Evolutionary conservation across 805 yeast genomes (phyloP).

Genomic region (Starmerella potacharoeniae): DNA sequence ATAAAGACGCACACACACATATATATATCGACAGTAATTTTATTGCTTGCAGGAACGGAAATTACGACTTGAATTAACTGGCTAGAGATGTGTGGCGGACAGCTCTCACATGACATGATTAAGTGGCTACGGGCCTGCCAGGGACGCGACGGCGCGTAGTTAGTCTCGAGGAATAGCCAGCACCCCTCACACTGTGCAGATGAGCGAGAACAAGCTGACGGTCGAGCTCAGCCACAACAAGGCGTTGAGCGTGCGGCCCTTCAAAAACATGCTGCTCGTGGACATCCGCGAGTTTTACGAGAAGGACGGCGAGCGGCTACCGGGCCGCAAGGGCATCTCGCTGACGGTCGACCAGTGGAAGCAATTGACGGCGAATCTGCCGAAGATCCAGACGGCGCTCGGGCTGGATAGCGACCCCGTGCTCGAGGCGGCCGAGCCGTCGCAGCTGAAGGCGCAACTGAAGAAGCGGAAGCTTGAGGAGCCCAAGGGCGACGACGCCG

Average conservation of each 20-base stretch:
- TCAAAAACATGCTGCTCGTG: conserved; percentile 52
- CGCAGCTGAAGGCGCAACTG: neutral
- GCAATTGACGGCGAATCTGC: conserved; percentile 5
- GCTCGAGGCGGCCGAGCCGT: conserved; percentile 1
- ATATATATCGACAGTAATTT: no score
- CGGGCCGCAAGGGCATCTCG: conserved; percentile 56
- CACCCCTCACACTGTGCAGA: neutral
- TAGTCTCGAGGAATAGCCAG: no score
- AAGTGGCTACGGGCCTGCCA: no score
- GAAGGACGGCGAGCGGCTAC: conserved; percentile 52
- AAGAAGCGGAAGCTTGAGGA: neutral
- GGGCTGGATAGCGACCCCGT: neutral
- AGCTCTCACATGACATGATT: no score
- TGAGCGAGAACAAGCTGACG: neutral
- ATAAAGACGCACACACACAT: no score
- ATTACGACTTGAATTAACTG: no score
- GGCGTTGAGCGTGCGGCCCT: conserved; percentile 61
- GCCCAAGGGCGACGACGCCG: neutral
- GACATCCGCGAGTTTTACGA: conserved; percentile 76
- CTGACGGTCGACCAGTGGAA: conserved; percentile 18
- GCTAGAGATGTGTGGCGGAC: no score
- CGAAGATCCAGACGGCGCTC: conserved; percentile 11
- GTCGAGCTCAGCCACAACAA: conserved; percentile 46
- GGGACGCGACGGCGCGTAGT: no score
- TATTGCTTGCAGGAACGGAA: no score